phyloP scores from a whole-genome alignment of 139 green algal genomes.

The Coelastrella sp. region DNA sequence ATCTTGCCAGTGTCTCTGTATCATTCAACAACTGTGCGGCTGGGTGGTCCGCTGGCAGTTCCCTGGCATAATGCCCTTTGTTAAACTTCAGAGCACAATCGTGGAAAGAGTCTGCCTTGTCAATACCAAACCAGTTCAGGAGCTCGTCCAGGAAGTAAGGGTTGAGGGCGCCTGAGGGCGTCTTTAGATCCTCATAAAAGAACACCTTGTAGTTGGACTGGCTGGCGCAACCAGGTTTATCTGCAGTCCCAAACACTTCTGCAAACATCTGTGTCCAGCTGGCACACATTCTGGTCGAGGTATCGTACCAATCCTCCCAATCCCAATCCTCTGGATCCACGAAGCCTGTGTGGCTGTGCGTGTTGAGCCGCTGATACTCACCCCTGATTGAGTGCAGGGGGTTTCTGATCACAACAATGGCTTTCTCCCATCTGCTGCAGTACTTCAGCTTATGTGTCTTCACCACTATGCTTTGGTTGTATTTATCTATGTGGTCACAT shows the following conservation, averaged over 20 bases:
- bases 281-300: constrained; percentile 4
- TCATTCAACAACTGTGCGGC: constrained; percentile 17
- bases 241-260: constrained; percentile 11
- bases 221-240: background rate
- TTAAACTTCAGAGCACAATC: constrained; percentile 35
- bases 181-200: constrained; percentile 34
- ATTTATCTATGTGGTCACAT: constrained; percentile 11
- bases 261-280: constrained; percentile 18
- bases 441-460: constrained; percentile 29
- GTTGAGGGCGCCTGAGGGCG: background rate
- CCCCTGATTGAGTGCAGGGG: constrained; percentile 25
- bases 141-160: constrained; percentile 28
- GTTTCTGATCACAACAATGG: constrained; percentile 2
- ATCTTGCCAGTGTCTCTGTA: constrained; percentile 3
- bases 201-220: constrained; percentile 34
- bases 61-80: constrained; percentile 2
- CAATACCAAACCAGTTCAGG: constrained; percentile 19
- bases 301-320: constrained; percentile 22
- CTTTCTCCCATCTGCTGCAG: constrained; percentile 10
- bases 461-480: constrained; percentile 34
- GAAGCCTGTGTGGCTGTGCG: constrained; percentile 11
- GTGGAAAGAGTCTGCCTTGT: constrained; percentile 26
- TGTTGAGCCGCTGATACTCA: constrained; percentile 13
- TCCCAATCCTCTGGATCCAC: background rate
- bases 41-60: constrained; percentile 7